Percentiles rank a stretch among this genome's conserved stretches.
These are phyloP conservation scores for Nevesoporus exiguus DNA, from an alignment of 768 basidiomycete species.

Conservation along the genomic window DNA sequence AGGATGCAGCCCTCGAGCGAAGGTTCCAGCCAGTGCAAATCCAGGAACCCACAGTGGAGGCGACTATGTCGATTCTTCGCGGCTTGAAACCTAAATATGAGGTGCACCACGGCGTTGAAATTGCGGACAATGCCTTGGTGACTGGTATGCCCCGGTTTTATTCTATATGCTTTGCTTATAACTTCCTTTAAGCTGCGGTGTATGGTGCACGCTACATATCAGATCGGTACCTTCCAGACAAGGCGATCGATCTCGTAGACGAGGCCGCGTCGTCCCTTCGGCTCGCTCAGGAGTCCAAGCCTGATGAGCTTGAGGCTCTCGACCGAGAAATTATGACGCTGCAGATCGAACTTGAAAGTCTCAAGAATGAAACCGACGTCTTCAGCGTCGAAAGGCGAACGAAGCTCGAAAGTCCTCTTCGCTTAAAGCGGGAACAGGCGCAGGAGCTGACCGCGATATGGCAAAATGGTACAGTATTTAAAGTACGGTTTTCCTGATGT, in stretches of 20 bases:
- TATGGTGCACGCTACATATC: conserved; percentile 84
- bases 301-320: conserved; percentile 77
- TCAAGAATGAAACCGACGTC: conserved; percentile 84
- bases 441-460: conserved; percentile 60
- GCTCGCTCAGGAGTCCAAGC: conserved; percentile 86
- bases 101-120: conserved; percentile 91
- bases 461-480: conserved; percentile 53
- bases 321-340: conserved; percentile 83
- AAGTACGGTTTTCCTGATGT: background rate
- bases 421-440: conserved; percentile 60
- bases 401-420: conserved; percentile 63
- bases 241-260: conserved; percentile 89
- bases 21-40: conserved; percentile 89
- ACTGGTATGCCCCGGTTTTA: conserved; percentile 48
- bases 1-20: conserved; percentile 87
- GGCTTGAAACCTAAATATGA: conserved; percentile 84
- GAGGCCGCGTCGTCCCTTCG: conserved; percentile 87
- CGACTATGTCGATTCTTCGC: conserved; percentile 82
- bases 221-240: conserved; percentile 86
- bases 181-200: conserved; percentile 57
- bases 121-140: conserved; percentile 83
- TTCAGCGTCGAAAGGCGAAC: conserved; percentile 73
- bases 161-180: background rate
- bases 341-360: conserved; percentile 84
- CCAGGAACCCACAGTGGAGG: conserved; percentile 83